Evolutionary conservation across 192 early-diverging fungal genomes (phyloP).

Genomic region (Polychytrium aggregatum): DNA sequence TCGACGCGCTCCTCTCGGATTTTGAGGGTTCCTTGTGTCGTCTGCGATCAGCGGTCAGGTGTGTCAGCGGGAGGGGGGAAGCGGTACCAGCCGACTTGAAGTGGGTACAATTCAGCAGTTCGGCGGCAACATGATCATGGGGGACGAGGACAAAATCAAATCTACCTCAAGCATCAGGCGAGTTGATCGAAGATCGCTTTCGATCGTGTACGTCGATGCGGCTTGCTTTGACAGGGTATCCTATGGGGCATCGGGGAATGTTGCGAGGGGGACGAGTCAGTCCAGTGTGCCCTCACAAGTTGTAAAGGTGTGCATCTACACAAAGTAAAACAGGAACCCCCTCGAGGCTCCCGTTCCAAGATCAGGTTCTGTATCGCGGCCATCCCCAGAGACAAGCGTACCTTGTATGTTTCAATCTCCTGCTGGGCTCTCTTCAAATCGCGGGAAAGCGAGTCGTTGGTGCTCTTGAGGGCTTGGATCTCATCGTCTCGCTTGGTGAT

Average conservation of each 20-base stretch:
- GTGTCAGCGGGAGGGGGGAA: too few species aligned
- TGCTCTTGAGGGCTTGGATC: conserved; percentile 11
- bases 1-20: conserved; percentile 6
- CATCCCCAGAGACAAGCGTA: too few species aligned
- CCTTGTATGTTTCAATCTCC: conserved; percentile 1
- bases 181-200: conserved; percentile 27
- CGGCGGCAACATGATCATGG: not conserved
- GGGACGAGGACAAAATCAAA: not conserved
- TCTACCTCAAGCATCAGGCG: conserved; percentile 15
- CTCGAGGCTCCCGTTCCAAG: conserved; percentile 6
- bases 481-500: conserved; percentile 17
- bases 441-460: not conserved
- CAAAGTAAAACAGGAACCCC: not conserved
- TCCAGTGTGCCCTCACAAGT: too few species aligned
- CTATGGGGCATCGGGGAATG: too few species aligned
- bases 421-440: conserved; percentile 7
- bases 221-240: conserved; percentile 38
- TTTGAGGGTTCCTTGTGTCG: conserved; percentile 6
- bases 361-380: too few species aligned
- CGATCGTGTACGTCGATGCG: conserved; percentile 26
- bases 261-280: too few species aligned
- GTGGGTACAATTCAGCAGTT: not conserved
- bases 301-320: too few species aligned
- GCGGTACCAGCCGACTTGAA: too few species aligned
- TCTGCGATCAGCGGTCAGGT: not conserved